These are phyloP conservation scores for Fusarium continuum DNA, from an alignment of 2,329 filamentous ascomycete genomes.

Conservation along the genomic window DNA sequence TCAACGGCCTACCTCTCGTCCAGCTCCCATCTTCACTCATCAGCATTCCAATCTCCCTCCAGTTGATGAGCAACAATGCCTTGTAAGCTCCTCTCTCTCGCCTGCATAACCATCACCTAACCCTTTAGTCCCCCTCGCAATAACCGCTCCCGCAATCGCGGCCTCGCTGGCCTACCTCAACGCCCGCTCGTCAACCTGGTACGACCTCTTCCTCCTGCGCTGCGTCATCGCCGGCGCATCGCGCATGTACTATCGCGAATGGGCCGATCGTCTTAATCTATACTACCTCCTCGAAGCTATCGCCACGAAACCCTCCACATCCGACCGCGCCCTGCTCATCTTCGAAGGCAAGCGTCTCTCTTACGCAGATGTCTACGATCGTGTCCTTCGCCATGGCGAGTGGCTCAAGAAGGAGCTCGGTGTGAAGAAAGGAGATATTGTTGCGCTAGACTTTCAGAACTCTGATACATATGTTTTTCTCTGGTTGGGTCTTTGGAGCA, in stretches of 20 bases:
- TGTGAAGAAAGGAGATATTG: slow-evolving; percentile 76
- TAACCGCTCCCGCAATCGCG: slow-evolving; percentile 68
- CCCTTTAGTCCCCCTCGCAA: slow-evolving; percentile 58
- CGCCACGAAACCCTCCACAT: slow-evolving; percentile 62
- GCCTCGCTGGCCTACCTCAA: slow-evolving; percentile 82
- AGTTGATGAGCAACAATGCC: slow-evolving; percentile 19
- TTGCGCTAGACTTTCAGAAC: slow-evolving; percentile 85
- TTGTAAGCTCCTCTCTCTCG: slow-evolving; percentile 7
- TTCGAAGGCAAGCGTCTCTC: slow-evolving; percentile 76
- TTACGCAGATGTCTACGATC: slow-evolving; percentile 79
- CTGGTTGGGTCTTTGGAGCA: slow-evolving; percentile 80
- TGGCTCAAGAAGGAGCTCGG: slow-evolving; percentile 74
- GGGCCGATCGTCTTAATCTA: slow-evolving; percentile 69
- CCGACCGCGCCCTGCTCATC: slow-evolving; percentile 68
- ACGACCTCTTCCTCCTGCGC: slow-evolving; percentile 71
- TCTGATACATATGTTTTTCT: slow-evolving; percentile 80
- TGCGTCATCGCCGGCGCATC: slow-evolving; percentile 59
- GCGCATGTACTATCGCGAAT: slow-evolving; percentile 58
- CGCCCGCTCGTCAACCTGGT: slow-evolving; percentile 71
- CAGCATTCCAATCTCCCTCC: background rate
- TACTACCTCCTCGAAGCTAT: slow-evolving; percentile 80
- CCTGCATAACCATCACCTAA: background rate
- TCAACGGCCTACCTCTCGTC: background rate
- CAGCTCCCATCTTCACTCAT: background rate
- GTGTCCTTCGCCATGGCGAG: slow-evolving; percentile 74